Conservation (phyloP, 768 basidiomycete species). For the Cystobasidium onofrii region DNA sequence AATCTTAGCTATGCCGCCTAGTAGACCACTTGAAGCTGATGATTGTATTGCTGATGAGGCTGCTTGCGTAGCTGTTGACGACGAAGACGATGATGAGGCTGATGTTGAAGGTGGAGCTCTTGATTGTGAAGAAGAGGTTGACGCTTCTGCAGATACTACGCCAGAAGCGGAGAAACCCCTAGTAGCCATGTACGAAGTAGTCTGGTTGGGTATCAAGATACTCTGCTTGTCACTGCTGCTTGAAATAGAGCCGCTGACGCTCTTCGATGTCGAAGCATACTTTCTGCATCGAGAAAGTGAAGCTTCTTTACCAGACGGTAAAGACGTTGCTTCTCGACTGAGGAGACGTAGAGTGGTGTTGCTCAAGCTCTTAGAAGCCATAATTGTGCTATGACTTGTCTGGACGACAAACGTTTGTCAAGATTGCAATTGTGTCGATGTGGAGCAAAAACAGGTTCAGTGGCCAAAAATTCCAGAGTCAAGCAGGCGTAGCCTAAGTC, state of each 20-base stretch:
- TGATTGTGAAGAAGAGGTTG: background rate
- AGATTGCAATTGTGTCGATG: background rate
- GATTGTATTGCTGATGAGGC: background rate
- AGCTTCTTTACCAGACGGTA: background rate
- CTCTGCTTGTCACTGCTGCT: background rate
- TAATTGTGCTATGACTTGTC: background rate
- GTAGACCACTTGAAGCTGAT: background rate
- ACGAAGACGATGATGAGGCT: too few species aligned
- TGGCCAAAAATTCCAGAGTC: background rate
- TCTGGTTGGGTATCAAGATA: background rate
- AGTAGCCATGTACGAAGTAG: background rate
- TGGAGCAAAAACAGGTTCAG: background rate
- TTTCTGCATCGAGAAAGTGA: background rate
- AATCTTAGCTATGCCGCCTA: conserved; percentile 44
- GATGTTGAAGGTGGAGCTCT: background rate
- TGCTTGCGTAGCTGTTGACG: background rate
- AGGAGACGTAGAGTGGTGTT: background rate
- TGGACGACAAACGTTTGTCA: too few species aligned
- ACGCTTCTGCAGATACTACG: background rate
- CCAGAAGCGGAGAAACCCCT: background rate
- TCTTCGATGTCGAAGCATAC: conserved; percentile 15
- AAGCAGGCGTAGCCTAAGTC: background rate
- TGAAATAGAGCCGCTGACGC: background rate
- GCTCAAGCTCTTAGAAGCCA: background rate
- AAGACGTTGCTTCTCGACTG: background rate